phyloP scores from a whole-genome alignment of 1,284 basidiomycete species.

The Leccinum subrobustum region DNA sequence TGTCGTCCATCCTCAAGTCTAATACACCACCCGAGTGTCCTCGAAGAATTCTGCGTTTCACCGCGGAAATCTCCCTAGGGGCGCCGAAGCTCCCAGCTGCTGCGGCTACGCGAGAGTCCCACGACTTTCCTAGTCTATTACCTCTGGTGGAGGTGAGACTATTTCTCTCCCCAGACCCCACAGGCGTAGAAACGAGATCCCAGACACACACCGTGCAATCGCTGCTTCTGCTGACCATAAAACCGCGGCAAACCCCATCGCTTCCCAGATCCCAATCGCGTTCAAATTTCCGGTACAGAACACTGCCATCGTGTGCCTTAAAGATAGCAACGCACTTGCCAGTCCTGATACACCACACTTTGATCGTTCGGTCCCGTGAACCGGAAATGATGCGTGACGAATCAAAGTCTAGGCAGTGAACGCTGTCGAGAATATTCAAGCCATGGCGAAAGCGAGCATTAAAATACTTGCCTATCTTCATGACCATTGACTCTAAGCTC shows the following conservation, averaged over 20 bases:
- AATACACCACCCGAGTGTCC: conserved; percentile 81
- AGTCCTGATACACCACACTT: conserved; percentile 71
- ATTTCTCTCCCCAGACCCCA: conserved; percentile 19
- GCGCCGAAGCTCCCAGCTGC: conserved; percentile 20
- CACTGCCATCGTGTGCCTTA: conserved; percentile 70
- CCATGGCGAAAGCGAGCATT: neutral
- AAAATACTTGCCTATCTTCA: conserved; percentile 29
- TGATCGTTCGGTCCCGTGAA: conserved; percentile 78
- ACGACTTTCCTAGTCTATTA: conserved; percentile 16
- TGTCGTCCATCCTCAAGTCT: conserved; percentile 72
- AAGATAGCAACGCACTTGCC: conserved; percentile 67
- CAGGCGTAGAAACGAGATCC: conserved; percentile 49
- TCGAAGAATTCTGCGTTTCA: conserved; percentile 55
- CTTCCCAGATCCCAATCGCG: conserved; percentile 45
- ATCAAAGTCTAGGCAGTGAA: conserved; percentile 83
- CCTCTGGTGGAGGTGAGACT: conserved; percentile 4
- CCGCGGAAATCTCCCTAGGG: conserved; percentile 41
- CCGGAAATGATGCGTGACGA: conserved; percentile 78
- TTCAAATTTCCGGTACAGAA: conserved; percentile 80
- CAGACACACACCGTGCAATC: conserved; percentile 80
- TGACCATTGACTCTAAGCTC: conserved; percentile 48
- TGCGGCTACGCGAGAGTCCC: conserved; percentile 12
- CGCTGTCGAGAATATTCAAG: conserved; percentile 41
- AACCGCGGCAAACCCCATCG: conserved; percentile 41
- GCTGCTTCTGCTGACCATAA: conserved; percentile 83